Conservation (phyloP, 306 rosid genomes). For the Prunus davidiana region DNA sequence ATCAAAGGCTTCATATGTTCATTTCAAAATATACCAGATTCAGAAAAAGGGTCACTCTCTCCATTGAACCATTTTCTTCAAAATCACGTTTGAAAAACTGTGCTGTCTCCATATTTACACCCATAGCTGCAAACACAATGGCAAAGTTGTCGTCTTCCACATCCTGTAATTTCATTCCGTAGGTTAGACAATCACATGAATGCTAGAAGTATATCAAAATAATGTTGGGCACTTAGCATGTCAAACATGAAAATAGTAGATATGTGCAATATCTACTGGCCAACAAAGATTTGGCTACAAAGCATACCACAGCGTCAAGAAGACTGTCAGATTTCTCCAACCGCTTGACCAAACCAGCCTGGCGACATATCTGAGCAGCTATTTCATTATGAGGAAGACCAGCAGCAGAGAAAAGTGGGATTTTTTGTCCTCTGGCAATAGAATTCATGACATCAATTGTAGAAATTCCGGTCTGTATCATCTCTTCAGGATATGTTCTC, state of each 20-base stretch:
- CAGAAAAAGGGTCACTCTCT: slow-evolving; percentile 98
- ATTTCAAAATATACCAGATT: slow-evolving; percentile 66
- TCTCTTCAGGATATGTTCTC: slow-evolving; percentile 99
- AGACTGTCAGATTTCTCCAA: slow-evolving; percentile 85
- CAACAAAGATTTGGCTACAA: neutral
- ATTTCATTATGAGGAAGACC: slow-evolving; percentile 99
- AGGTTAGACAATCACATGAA: neutral
- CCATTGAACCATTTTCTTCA: slow-evolving; percentile 99
- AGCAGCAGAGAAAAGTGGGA: slow-evolving; percentile 98
- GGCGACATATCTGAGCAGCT: slow-evolving; percentile 99
- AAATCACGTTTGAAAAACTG: slow-evolving; percentile 99
- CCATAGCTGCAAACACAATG: slow-evolving; percentile 99
- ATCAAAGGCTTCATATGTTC: slow-evolving; percentile 2
- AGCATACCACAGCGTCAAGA: slow-evolving; percentile 63
- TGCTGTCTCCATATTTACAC: slow-evolving; percentile 99
- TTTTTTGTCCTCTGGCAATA: slow-evolving; percentile 99
- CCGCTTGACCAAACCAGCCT: slow-evolving; percentile 98
- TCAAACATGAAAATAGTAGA: neutral
- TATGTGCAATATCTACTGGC: neutral
- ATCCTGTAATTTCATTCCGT: slow-evolving; percentile 47
- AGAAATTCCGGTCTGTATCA: slow-evolving; percentile 99
- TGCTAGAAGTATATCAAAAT: neutral
- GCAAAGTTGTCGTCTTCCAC: slow-evolving; percentile 92
- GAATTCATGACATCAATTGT: slow-evolving; percentile 99
- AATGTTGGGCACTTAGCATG: neutral